phyloP scores from a whole-genome alignment of 1,284 basidiomycete species.

The Stereum hirsutum region DNA sequence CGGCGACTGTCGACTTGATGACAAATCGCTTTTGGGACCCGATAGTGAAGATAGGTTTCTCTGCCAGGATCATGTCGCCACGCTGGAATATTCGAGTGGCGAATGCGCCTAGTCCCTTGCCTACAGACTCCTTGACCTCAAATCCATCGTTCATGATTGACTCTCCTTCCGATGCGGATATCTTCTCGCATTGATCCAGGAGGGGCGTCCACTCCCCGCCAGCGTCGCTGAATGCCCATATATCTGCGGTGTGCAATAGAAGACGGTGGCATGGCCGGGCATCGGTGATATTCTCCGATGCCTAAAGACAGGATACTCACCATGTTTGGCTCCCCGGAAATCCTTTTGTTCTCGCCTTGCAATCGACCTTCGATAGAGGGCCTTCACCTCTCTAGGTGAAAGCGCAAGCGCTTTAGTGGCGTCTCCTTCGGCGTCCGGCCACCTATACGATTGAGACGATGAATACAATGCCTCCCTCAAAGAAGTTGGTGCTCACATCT shows the following conservation, averaged over 20 bases:
- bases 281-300: background rate
- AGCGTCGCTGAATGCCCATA: background rate
- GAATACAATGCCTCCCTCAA: background rate
- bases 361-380: conserved; percentile 1
- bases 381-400: conserved; percentile 1
- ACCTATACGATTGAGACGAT: background rate
- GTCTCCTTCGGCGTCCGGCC: conserved; percentile 6
- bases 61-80: conserved; percentile 6
- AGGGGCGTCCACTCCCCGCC: background rate
- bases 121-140: background rate
- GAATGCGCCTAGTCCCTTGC: conserved; percentile 5
- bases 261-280: too few relatives aligned
- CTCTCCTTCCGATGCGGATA: background rate
- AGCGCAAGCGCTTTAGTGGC: conserved; percentile 4
- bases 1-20: too few relatives aligned
- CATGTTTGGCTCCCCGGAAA: background rate
- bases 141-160: too few relatives aligned
- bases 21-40: too few relatives aligned
- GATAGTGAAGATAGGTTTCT: conserved; percentile 3
- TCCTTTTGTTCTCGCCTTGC: conserved; percentile 1
- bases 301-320: conserved; percentile 1
- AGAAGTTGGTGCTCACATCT: conserved; percentile 1
- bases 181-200: background rate
- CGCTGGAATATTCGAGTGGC: conserved; percentile 4
- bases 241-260: background rate